Conservation (phyloP, 768 basidiomycete species). For the Flagelloscypha sp. region DNA sequence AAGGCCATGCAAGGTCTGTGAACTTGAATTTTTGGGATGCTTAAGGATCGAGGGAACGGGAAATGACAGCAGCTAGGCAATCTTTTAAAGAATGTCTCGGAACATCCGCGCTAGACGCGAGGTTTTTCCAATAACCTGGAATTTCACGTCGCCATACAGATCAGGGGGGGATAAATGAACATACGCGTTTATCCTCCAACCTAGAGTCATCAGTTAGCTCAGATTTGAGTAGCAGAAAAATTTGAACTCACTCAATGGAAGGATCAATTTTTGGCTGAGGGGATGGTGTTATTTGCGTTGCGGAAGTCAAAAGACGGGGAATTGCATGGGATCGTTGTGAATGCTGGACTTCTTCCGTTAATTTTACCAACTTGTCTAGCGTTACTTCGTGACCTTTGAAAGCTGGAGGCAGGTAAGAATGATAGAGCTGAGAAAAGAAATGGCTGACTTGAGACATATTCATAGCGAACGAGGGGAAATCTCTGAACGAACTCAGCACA, state of each 20-base stretch:
- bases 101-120: slow-evolving; percentile 13
- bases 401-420: too few species aligned
- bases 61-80: too few species aligned
- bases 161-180: neutral
- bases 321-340: too few species aligned
- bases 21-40: too few species aligned
- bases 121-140: slow-evolving; percentile 12
- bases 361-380: neutral
- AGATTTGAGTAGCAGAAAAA: neutral
- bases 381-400: too few species aligned
- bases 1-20: too few species aligned
- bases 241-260: slow-evolving; percentile 10
- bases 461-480: neutral
- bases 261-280: slow-evolving; percentile 9
- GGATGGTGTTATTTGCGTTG: slow-evolving; percentile 9
- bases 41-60: too few species aligned
- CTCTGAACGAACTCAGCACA: slow-evolving; percentile 3
- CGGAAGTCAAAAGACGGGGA: slow-evolving; percentile 9
- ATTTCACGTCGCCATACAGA: slow-evolving; percentile 1
- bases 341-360: too few species aligned
- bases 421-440: neutral
- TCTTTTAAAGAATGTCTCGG: slow-evolving; percentile 7
- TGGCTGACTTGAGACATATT: slow-evolving; percentile 8
- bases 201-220: neutral
- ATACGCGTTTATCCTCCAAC: slow-evolving; percentile 7